A percentile compares a stretch with the other conserved stretches of the same genome.
Conservation (phyloP, 192 early-diverging fungal genomes). For the Backusella tarrabulga region DNA sequence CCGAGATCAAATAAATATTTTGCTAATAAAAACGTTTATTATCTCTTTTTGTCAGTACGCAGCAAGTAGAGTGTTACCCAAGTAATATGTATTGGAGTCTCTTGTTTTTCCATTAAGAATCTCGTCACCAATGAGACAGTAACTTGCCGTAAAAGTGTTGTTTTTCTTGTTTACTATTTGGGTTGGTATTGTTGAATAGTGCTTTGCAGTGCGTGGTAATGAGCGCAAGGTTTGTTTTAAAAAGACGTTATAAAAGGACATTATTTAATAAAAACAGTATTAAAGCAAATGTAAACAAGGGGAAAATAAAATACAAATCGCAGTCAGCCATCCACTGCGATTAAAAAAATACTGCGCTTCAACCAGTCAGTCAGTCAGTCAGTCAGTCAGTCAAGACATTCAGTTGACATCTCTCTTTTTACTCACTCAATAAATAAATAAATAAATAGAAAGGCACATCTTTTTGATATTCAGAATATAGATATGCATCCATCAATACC, state of each 20-base stretch:
- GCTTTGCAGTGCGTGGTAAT: background rate
- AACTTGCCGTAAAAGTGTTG: constrained; percentile 42
- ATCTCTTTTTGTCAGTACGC: background rate
- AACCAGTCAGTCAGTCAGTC: too few relatives aligned
- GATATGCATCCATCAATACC: too few relatives aligned
- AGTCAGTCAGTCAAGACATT: too few relatives aligned
- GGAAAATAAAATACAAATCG: background rate
- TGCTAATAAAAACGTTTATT: constrained; percentile 31
- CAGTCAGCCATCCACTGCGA: background rate
- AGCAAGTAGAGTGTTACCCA: constrained; percentile 31
- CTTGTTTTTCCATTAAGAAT: constrained; percentile 69
- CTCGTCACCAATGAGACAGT: constrained; percentile 70
- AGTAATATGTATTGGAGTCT: constrained; percentile 59
- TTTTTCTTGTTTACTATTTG: background rate
- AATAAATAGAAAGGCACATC: too few relatives aligned
- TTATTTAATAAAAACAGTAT: background rate
- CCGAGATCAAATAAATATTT: constrained; percentile 60
- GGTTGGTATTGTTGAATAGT: background rate
- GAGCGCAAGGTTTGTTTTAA: background rate
- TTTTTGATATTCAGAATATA: too few relatives aligned
- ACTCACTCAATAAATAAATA: too few relatives aligned
- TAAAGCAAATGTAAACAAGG: background rate
- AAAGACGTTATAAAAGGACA: background rate
- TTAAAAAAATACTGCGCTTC: background rate
- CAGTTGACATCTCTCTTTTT: too few relatives aligned